These are phyloP conservation scores for Aspergillus hortae DNA, from an alignment of 2,329 filamentous ascomycete species.

Conservation along the genomic window DNA sequence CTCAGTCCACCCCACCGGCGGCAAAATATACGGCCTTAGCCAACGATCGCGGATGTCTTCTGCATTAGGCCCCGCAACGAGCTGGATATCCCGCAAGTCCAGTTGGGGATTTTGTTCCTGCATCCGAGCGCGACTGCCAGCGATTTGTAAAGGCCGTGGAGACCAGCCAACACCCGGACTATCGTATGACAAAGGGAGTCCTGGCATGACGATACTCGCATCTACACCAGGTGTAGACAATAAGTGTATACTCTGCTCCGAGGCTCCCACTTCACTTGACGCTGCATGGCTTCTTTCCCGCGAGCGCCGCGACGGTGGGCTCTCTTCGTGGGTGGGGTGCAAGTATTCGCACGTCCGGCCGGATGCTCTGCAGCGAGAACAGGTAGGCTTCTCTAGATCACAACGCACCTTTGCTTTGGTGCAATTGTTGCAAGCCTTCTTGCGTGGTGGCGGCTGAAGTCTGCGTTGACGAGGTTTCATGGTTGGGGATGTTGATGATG, in stretches of 20 bases:
- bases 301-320: not conserved
- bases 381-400: slow-evolving; percentile 14
- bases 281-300: not conserved
- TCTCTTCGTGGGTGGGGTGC: not conserved
- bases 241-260: not conserved
- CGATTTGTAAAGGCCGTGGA: not conserved
- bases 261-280: not conserved
- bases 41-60: slow-evolving; percentile 27
- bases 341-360: slow-evolving; percentile 16
- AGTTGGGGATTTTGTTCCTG: not conserved
- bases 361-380: slow-evolving; percentile 15
- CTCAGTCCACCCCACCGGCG: slow-evolving; percentile 13
- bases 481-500: not conserved
- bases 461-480: not conserved
- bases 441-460: slow-evolving; percentile 10
- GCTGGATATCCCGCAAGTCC: slow-evolving; percentile 12
- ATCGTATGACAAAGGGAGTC: not conserved
- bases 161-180: not conserved
- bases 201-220: not conserved
- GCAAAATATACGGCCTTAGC: slow-evolving; percentile 21
- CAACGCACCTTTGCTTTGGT: slow-evolving; percentile 19
- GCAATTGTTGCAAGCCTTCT: slow-evolving; percentile 17
- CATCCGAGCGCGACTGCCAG: not conserved
- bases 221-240: not conserved
- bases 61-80: slow-evolving; percentile 16